phyloP scores from a whole-genome alignment of 1,139 yeast genomes.

The Taiozyma sp. region DNA sequence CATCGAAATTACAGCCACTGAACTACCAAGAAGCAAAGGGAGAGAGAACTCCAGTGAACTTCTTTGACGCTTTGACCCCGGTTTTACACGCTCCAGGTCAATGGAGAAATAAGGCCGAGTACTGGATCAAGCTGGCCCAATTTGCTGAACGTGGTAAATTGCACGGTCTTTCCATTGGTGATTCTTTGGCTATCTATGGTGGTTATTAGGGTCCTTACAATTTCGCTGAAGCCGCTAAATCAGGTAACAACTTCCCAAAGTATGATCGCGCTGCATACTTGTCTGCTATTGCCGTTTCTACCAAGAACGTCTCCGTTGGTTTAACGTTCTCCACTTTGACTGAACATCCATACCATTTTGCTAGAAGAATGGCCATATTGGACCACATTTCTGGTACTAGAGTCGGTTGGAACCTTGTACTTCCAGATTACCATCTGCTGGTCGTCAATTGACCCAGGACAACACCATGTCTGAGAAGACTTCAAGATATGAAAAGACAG shows the following conservation, averaged over 20 bases:
- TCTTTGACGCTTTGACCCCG: conserved; percentile 21
- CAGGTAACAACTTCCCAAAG: conserved; percentile 41
- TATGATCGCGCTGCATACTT: conserved; percentile 40
- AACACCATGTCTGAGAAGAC: conserved; percentile 34
- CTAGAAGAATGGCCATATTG: conserved; percentile 39
- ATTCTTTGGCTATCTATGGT: conserved; percentile 42
- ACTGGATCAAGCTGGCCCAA: conserved; percentile 43
- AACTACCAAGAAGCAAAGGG: conserved; percentile 10
- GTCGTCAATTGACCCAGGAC: conserved; percentile 34
- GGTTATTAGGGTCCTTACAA: conserved; percentile 40
- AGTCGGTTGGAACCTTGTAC: conserved; percentile 42
- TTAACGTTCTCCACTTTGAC: conserved; percentile 40
- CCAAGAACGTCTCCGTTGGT: conserved; percentile 37
- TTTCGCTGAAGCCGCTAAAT: conserved; percentile 33
- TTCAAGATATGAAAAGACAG: conserved; percentile 36
- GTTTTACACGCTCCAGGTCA: conserved; percentile 37
- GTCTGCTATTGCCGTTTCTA: conserved; percentile 39
- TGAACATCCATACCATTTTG: conserved; percentile 42
- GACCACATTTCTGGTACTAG: conserved; percentile 41
- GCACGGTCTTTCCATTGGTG: conserved; percentile 43
- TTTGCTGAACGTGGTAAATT: conserved; percentile 42
- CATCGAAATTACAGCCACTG: conserved; percentile 1
- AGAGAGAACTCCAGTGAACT: too few relatives aligned
- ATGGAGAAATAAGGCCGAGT: conserved; percentile 41
- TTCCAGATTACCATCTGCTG: conserved; percentile 37